Evolutionary conservation across 2,329 filamentous ascomycete species (phyloP).

Genomic region (Teratosphaeria epicoccoides): DNA sequence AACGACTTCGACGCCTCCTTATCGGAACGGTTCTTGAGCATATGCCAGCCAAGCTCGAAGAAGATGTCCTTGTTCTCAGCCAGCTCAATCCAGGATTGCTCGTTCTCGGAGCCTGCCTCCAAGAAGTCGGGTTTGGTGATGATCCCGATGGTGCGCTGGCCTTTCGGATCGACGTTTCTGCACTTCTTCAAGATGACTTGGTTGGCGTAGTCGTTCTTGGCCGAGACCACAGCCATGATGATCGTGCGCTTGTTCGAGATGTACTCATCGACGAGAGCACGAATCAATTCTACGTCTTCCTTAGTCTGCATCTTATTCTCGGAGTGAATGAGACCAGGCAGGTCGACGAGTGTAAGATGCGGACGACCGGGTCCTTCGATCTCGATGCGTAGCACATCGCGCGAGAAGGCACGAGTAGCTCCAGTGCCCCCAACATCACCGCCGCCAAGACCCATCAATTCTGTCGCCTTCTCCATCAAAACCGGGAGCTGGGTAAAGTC

Average conservation of each 20-base stretch:
- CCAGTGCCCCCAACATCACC: slow-evolving; percentile 2
- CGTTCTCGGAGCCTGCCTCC: slow-evolving; percentile 28
- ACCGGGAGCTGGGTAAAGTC: slow-evolving; percentile 34
- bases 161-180: slow-evolving; percentile 35
- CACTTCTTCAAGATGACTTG: slow-evolving; percentile 47
- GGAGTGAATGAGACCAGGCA: slow-evolving; percentile 31
- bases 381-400: slow-evolving; percentile 39
- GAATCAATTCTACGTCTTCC: slow-evolving; percentile 25
- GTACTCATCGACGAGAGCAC: slow-evolving; percentile 39
- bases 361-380: slow-evolving; percentile 36
- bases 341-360: slow-evolving; percentile 24
- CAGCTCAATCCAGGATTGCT: slow-evolving; percentile 31
- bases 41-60: slow-evolving; percentile 43
- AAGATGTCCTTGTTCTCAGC: slow-evolving; percentile 31
- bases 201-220: slow-evolving; percentile 41
- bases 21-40: slow-evolving; percentile 39
- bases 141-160: slow-evolving; percentile 44
- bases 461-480: slow-evolving; percentile 44
- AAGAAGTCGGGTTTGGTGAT: slow-evolving; percentile 48
- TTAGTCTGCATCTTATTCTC: slow-evolving; percentile 23
- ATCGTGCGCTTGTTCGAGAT: slow-evolving; percentile 45
- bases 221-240: slow-evolving; percentile 30
- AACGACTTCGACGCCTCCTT: slow-evolving; percentile 27
- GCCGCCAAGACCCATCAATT: slow-evolving; percentile 39
- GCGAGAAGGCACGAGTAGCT: slow-evolving; percentile 29